These are phyloP conservation scores for Aphanocladium album DNA, from an alignment of 2,329 filamentous ascomycete species.

Conservation along the genomic window DNA sequence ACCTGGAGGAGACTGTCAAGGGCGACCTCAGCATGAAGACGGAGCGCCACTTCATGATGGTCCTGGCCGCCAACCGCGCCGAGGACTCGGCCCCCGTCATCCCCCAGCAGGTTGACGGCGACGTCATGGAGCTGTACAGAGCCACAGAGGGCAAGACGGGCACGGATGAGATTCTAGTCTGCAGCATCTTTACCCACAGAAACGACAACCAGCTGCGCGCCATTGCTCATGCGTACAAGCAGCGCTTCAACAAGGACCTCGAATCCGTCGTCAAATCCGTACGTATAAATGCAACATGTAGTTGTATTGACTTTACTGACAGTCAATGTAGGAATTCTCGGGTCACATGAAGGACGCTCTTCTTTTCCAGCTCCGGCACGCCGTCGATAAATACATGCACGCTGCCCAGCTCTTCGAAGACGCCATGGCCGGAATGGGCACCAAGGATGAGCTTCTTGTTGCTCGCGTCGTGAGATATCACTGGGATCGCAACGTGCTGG, in stretches of 20 bases:
- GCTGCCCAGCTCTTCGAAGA: conserved; percentile 81
- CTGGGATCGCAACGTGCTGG: conserved; percentile 73
- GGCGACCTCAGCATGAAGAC: conserved; percentile 83
- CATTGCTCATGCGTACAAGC: conserved; percentile 68
- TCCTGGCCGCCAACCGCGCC: conserved; percentile 66
- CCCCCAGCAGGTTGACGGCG: conserved; percentile 67
- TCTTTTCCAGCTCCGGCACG: conserved; percentile 70
- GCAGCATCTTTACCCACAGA: conserved; percentile 68
- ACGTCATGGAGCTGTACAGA: conserved; percentile 70
- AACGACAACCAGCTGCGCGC: conserved; percentile 82
- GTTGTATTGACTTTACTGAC: not conserved
- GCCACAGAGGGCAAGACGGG: conserved; percentile 69
- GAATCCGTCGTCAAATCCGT: conserved; percentile 69
- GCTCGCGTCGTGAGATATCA: conserved; percentile 74
- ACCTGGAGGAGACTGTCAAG: conserved; percentile 67
- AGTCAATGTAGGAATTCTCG: conserved; percentile 61
- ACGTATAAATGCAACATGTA: conserved; percentile 21
- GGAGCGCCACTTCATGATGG: conserved; percentile 76
- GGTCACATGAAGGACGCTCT: conserved; percentile 90
- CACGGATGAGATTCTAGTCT: conserved; percentile 72
- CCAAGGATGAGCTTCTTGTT: conserved; percentile 76
- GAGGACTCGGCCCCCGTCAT: conserved; percentile 74
- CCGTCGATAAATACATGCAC: conserved; percentile 74
- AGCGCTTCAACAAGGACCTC: conserved; percentile 65
- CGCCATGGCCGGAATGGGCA: conserved; percentile 80